These are phyloP conservation scores for Fusarium sp. DNA, from an alignment of 2,329 filamentous ascomycete species.

Conservation along the genomic window DNA sequence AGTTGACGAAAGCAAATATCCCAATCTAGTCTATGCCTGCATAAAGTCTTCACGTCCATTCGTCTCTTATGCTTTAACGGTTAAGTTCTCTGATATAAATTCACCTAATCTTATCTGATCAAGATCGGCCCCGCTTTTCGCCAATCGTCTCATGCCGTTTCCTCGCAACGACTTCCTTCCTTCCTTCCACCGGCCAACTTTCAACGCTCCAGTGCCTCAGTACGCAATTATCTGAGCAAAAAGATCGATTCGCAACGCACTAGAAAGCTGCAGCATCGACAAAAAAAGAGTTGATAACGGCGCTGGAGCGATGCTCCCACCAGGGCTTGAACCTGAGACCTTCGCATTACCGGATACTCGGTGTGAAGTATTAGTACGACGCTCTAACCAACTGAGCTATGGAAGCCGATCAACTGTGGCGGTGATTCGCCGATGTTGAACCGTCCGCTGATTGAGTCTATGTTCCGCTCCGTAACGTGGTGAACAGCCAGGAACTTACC, in stretches of 20 bases:
- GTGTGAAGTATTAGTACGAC: constrained; percentile 46
- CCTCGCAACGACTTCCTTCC: not conserved
- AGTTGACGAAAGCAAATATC: no score
- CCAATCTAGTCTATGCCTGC: no score
- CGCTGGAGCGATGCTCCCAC: constrained; percentile 43
- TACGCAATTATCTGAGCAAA: not conserved
- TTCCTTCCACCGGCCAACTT: not conserved
- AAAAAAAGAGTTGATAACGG: constrained; percentile 26
- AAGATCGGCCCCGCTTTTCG: constrained; percentile 7
- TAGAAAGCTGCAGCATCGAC: rapidly evolving
- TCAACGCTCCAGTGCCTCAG: not conserved
- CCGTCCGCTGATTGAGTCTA: rapidly evolving
- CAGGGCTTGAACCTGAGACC: constrained; percentile 49
- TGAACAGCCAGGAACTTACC: not conserved
- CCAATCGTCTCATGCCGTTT: not conserved
- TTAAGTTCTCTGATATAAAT: not conserved
- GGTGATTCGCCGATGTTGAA: constrained; percentile 2
- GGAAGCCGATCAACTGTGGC: constrained; percentile 42
- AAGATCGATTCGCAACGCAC: not conserved
- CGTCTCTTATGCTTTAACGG: not conserved
- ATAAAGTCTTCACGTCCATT: no score
- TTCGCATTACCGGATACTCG: constrained; percentile 44
- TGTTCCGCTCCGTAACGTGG: rapidly evolving
- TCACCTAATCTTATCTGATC: constrained; percentile 36
- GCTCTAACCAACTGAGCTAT: constrained; percentile 50